Percentiles rank a stretch among this genome's conserved stretches.
Conservation (phyloP, 305 asterid genomes). For the Solanum hybrid region DNA sequence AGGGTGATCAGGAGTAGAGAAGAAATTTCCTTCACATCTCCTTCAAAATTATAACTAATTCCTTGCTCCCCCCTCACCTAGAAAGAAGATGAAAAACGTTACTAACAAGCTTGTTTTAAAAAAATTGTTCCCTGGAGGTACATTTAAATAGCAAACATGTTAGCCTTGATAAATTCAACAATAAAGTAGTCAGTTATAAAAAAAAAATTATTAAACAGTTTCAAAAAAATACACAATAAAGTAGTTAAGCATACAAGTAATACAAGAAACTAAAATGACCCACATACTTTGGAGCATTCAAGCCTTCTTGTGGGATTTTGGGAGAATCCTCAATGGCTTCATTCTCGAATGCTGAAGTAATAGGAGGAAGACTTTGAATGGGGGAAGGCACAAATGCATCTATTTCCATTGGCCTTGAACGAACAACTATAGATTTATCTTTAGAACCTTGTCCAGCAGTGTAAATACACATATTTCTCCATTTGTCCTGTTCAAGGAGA, state of each 20-base stretch:
- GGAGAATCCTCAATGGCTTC: constrained; percentile 13
- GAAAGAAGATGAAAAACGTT: background rate
- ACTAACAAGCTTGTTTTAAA: background rate
- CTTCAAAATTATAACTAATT: background rate
- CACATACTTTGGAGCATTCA: constrained; percentile 18
- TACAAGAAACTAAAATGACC: background rate
- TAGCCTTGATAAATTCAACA: background rate
- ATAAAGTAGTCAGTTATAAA: background rate
- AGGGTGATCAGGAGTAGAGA: background rate
- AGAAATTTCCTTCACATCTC: background rate
- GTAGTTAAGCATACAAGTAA: background rate
- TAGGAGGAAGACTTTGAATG: constrained; percentile 8
- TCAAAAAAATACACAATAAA: background rate
- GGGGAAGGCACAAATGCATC: constrained; percentile 5
- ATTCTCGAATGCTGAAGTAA: constrained; percentile 10
- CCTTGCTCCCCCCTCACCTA: background rate
- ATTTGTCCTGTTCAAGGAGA: constrained; percentile 45
- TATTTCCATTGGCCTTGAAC: constrained; percentile 9
- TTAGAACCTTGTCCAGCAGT: constrained; percentile 24
- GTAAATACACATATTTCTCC: constrained; percentile 37
- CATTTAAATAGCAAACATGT: background rate
- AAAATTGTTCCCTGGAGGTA: background rate
- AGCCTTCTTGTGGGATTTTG: constrained; percentile 15
- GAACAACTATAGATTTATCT: constrained; percentile 21
- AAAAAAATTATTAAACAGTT: background rate